Conservation (phyloP, 257 asterid species). For the Solanum neorickii region DNA sequence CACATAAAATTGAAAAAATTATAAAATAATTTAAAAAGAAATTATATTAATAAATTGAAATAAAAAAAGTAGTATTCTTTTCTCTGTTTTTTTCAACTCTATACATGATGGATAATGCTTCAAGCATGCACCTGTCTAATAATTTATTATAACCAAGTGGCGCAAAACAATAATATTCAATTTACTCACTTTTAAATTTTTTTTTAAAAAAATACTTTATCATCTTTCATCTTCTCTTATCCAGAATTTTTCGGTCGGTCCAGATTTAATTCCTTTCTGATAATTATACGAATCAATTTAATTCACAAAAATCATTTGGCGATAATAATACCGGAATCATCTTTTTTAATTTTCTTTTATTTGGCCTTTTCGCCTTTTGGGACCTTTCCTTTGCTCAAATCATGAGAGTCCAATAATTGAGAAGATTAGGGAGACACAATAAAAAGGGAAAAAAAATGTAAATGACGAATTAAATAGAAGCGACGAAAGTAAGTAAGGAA, state of each 20-base stretch:
- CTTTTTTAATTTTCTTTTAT: background rate
- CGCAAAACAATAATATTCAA: background rate
- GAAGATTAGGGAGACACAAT: background rate
- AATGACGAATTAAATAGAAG: background rate
- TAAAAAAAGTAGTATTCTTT: background rate
- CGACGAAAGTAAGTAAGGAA: background rate
- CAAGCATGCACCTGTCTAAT: background rate
- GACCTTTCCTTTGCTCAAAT: background rate
- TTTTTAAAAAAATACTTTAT: background rate
- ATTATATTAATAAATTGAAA: too few relatives aligned
- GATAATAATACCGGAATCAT: background rate
- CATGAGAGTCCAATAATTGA: background rate
- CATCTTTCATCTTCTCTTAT: background rate
- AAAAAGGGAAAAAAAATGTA: background rate
- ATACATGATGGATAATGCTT: background rate
- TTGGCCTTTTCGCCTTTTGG: background rate
- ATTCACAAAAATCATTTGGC: background rate
- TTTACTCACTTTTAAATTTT: background rate
- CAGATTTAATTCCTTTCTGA: background rate
- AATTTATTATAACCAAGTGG: background rate
- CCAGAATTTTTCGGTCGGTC: background rate
- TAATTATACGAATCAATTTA: background rate
- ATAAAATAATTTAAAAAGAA: too few relatives aligned
- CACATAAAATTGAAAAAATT: too few relatives aligned
- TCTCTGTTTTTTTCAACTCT: background rate